Evolutionary conservation across 805 yeast genomes (phyloP), one percentile per base, ranked within the genome.

Genomic region (Kodamaea hsintzibuensis): DNA sequence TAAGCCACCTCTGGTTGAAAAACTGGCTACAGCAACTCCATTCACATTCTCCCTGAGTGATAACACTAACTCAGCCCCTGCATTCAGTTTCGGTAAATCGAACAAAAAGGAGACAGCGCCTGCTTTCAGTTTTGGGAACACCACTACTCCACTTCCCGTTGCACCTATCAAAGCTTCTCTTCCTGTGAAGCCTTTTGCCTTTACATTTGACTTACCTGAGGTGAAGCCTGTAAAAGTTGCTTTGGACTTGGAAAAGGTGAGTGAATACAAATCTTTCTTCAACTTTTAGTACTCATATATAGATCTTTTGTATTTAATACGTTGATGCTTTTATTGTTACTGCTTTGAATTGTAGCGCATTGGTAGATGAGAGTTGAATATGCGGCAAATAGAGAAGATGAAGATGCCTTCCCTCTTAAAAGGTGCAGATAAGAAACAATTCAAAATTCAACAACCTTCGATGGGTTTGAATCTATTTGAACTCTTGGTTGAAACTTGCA

Each of bases 241-340:
- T 3, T 53, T 72, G 42, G 67, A 72, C 50, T 55, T 56, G n/a
- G 52, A 52, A 4, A 62, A 66, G 58, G 74, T 72, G 9, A 62
- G 62, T 27, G 55, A 61, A 46, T 69, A 62, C 55, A 68, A 66
- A 51, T 43, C 56, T 7, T 50, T 66, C 47, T 73, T 69, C 55
- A 63, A 61, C 37, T 71, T 72, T 57, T 65, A 57, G 52, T 8
- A 12, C 17, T 39, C 10, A 17, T 7, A n/a, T 38, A 16, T 16
- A 37, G 40, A 37, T n/a, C 40, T 37, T 7, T 37, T 30, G 35
- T 30, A 30, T 30, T 30, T 30, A 30, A 5, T 30, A 30, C 35
- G 35, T 5, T 8, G 35, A 30, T 30, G 3, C 16, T 13, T n/a
- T 37, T 13, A 3, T 37, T n/a, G 16, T 7, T 13, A 37, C 7